Percentiles rank a stretch among this genome's conserved stretches.
Evolutionary conservation across 2,329 filamentous ascomycete genomes (phyloP).

Genomic region (Nigrospora oryzae): DNA sequence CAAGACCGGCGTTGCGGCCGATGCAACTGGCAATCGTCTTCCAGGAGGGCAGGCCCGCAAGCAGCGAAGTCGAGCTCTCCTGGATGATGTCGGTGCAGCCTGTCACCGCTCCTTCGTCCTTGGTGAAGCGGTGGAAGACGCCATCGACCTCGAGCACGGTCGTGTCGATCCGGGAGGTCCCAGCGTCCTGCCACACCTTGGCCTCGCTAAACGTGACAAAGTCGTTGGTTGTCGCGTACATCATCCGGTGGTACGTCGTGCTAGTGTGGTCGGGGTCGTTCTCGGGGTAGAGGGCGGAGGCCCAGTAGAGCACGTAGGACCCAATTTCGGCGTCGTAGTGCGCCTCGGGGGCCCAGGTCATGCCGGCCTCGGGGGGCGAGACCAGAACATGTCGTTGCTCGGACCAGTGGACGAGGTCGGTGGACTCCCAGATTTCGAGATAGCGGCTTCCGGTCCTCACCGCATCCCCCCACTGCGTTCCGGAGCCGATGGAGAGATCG

Average conservation of each 20-base stretch:
- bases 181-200: conserved; percentile 41
- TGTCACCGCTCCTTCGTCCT: conserved; percentile 41
- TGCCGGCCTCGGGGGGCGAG: conserved; percentile 38
- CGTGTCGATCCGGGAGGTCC: conserved; percentile 42
- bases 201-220: conserved; percentile 40
- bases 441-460: conserved; percentile 39
- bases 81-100: conserved; percentile 47
- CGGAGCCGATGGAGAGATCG: conserved; percentile 43
- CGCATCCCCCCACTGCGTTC: conserved; percentile 40
- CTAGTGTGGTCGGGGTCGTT: conserved; percentile 30
- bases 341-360: conserved; percentile 45
- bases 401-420: conserved; percentile 41
- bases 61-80: conserved; percentile 34
- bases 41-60: conserved; percentile 32
- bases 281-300: conserved; percentile 32
- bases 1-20: conserved; percentile 37
- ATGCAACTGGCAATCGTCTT: conserved; percentile 37
- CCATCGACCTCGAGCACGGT: conserved; percentile 34
- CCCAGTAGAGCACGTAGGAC: conserved; percentile 38
- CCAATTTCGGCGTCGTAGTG: conserved; percentile 35
- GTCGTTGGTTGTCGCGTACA: conserved; percentile 40
- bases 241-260: conserved; percentile 40
- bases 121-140: conserved; percentile 44
- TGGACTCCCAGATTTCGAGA: conserved; percentile 44
- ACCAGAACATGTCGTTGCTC: conserved; percentile 39